Evolutionary conservation across 148 eudicot genomes (phyloP), one percentile per base, ranked within the genome.

Genomic region (Linanthus parryae): DNA sequence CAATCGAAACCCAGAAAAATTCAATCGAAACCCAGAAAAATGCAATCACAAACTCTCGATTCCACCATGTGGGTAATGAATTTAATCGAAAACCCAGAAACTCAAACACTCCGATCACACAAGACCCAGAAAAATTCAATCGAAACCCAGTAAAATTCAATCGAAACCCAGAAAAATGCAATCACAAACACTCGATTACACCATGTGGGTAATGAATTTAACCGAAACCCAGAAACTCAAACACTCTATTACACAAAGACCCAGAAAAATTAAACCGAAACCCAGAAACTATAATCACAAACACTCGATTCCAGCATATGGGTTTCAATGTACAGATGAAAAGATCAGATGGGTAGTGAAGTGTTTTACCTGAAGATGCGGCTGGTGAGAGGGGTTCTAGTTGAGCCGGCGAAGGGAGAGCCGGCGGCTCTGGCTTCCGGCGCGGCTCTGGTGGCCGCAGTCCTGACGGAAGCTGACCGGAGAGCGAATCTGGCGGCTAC

Each of bases 321-420:
- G 36, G 9, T 18, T 28, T 11, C 1, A 2, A 6, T 24, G 13
- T 18, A n/a, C n/a, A n/a, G n/a, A n/a, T n/a, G n/a, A n/a, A n/a
- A n/a, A n/a, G n/a, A n/a, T n/a, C n/a, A n/a, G n/a, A n/a, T n/a
- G n/a, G n/a, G n/a, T n/a, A n/a, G n/a, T n/a, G n/a, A n/a, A n/a
- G n/a, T n/a, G n/a, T n/a, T n/a, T n/a, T n/a, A n/a, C 95, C 95
- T 78, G 76, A 82, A 79, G 23, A 86, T 64, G 42, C 84, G 80
- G 31, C 41, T 44, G 30, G 84, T 58, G 34, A 77, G 82, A 2
- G 76, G 75, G 29, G 52, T n/a, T n/a, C 58, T 61, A 20, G 72
- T 57, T 19, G 84, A 61, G 31, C 67, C 19, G 41, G 81, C 71
- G 28, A 77, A 79, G 9, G 84, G 62, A 37, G 82, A 67, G 34